Percentiles rank a stretch among this genome's conserved stretches.
These are phyloP conservation scores for Darksidea phi DNA, from an alignment of 495 filamentous ascomycete species.

Conservation along the genomic window DNA sequence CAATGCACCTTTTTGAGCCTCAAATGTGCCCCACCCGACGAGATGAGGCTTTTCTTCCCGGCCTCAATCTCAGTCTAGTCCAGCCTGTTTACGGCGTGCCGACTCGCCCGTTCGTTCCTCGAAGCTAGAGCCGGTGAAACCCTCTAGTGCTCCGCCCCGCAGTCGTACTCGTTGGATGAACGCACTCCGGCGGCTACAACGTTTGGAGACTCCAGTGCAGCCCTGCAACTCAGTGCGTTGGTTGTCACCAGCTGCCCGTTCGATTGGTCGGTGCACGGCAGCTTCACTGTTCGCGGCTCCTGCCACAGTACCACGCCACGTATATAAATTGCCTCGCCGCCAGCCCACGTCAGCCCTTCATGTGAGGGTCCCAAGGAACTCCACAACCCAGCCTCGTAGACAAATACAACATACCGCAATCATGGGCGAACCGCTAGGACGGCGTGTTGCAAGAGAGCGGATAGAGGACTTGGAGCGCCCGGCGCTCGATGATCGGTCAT, in stretches of 20 bases:
- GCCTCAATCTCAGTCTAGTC: no score
- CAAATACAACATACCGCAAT: slow-evolving; percentile 7
- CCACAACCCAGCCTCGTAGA: slow-evolving; percentile 6
- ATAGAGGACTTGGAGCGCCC: slow-evolving; percentile 83
- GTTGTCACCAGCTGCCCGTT: neutral
- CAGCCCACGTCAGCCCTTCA: slow-evolving; percentile 10
- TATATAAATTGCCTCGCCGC: slow-evolving; percentile 7
- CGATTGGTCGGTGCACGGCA: neutral
- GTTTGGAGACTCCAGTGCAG: slow-evolving; percentile 1
- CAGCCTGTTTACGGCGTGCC: neutral
- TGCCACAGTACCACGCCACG: neutral
- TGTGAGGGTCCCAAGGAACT: neutral
- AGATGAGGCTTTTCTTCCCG: no score
- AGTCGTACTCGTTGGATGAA: slow-evolving; percentile 26
- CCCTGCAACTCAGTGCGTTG: neutral
- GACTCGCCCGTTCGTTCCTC: neutral
- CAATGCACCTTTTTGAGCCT: no score
- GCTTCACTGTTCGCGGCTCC: slow-evolving; percentile 7
- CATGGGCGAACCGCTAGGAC: slow-evolving; percentile 31
- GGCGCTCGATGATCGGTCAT: slow-evolving; percentile 81
- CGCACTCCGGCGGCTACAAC: slow-evolving; percentile 4
- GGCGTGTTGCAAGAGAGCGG: slow-evolving; percentile 50
- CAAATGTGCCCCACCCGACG: no score
- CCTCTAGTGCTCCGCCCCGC: slow-evolving; percentile 2
- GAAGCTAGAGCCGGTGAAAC: neutral